Base-by-base conservation (phyloP, 805 yeast species). In the Saccharomycopsis fodiens region DNA sequence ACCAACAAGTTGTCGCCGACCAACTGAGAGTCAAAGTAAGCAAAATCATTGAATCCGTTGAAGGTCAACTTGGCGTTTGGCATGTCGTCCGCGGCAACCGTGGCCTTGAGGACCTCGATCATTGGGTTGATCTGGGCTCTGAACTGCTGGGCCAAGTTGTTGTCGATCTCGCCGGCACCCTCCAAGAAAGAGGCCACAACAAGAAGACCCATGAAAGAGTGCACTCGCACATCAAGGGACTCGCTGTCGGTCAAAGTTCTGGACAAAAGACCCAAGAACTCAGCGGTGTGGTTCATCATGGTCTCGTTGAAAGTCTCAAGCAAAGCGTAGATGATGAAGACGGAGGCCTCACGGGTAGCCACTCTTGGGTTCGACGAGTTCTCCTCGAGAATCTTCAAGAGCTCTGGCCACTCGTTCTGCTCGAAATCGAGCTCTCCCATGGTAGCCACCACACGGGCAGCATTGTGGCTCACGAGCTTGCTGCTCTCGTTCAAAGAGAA, bases 391-490 rank as follows among this genome's bases (percentile, higher is more conserved):
- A 76, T 68, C 29, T 85, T 83, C 51, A 91, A 72, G 54, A 93
- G 73, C 35, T 78, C 80, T 3, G 81, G 75, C 97, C 97, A 93
- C 19, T 36, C 35, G 54, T 74, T 62, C 32, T 73, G 73, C 44
- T 78, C 79, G 52, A 88, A 69, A 62, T 91, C 97, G 45, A 70
- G 63, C 54, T 79, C 78, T 34, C 86, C 95, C 60, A 93, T 85
- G 38, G 88, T 81, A 23, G 96, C 80, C 56, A 93, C 79, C 48
- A 89, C 85, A 64, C 96, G 79, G 20, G 97, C 89, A 45, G 83
- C 73, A 17, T 94, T 79, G 67, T 93, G 97, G 64, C 96, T 79
- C 51, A 88, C 82, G 47, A 76, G 68, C 56, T 73, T 69, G 48
- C 79, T 73, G 53, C 77, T 74, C 63, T 82, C 83, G 21, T 66